Conservation (phyloP, 192 early-diverging fungal species). For the Backusella parvicylindrica region DNA sequence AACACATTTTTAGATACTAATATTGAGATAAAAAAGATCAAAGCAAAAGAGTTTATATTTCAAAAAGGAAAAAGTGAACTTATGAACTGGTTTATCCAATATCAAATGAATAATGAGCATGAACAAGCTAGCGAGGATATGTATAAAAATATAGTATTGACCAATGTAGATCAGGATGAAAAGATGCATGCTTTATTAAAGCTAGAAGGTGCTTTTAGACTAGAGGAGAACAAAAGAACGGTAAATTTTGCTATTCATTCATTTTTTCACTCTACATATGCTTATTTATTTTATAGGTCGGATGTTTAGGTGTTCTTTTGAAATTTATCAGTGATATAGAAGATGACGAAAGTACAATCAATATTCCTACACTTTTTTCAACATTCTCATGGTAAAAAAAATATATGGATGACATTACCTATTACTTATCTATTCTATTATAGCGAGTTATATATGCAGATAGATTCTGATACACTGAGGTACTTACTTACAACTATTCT, state of each 20-base stretch:
- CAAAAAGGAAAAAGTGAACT: background rate
- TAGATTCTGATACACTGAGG: slow-evolving; percentile 58
- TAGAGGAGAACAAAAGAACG: background rate
- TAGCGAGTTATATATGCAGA: slow-evolving; percentile 50
- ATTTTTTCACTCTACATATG: background rate
- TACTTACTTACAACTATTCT: slow-evolving; percentile 25
- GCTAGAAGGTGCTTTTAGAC: background rate
- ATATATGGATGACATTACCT: background rate
- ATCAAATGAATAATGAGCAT: background rate
- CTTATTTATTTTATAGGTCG: slow-evolving; percentile 25
- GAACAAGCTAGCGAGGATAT: background rate
- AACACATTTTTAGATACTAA: background rate
- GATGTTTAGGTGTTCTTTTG: slow-evolving; percentile 44
- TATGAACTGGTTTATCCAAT: background rate
- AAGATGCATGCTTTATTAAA: slow-evolving; percentile 3
- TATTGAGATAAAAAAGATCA: slow-evolving; percentile 2
- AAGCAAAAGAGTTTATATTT: background rate
- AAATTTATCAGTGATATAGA: slow-evolving; percentile 34
- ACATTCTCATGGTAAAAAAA: slow-evolving; percentile 37
- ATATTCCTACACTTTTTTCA: background rate
- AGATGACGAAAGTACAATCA: slow-evolving; percentile 8
- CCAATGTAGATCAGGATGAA: background rate
- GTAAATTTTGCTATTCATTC: background rate
- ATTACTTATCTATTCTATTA: background rate
- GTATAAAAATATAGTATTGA: background rate